Conservation (phyloP, 2,329 filamentous ascomycete species). For the Aureobasidium sp. region DNA sequence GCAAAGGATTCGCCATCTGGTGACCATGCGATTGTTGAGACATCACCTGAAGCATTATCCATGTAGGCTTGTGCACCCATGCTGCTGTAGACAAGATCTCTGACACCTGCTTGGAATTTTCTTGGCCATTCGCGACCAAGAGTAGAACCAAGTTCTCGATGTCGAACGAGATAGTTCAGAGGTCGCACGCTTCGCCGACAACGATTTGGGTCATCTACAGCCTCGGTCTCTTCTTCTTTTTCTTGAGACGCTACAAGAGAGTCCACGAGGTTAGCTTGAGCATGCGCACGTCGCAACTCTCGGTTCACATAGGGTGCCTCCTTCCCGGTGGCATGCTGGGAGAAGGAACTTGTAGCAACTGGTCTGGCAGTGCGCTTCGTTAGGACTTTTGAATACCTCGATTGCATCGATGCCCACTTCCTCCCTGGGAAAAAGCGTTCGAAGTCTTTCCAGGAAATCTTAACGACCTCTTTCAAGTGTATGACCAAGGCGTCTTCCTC, state of each 20-base stretch:
- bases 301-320: not conserved
- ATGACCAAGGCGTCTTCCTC: not conserved
- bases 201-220: not conserved
- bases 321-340: not conserved
- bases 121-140: not conserved
- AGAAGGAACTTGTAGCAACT: not conserved
- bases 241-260: not conserved
- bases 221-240: not conserved
- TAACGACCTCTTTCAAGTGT: not conserved
- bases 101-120: not conserved
- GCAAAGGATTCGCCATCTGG: constrained; percentile 46
- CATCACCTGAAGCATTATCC: constrained; percentile 51
- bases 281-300: not conserved
- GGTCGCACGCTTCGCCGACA: not conserved
- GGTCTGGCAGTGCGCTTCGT: too few species aligned
- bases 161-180: not conserved
- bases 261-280: not conserved
- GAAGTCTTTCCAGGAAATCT: not conserved
- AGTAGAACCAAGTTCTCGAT: not conserved
- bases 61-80: constrained; percentile 40
- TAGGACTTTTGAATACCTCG: not conserved
- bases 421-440: not conserved
- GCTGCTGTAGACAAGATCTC: constrained; percentile 20
- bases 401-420: not conserved
- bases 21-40: constrained; percentile 49